These are phyloP conservation scores for Babesia divergens DNA, from an alignment of 169 alveolate genomes.

Conservation along the genomic window DNA sequence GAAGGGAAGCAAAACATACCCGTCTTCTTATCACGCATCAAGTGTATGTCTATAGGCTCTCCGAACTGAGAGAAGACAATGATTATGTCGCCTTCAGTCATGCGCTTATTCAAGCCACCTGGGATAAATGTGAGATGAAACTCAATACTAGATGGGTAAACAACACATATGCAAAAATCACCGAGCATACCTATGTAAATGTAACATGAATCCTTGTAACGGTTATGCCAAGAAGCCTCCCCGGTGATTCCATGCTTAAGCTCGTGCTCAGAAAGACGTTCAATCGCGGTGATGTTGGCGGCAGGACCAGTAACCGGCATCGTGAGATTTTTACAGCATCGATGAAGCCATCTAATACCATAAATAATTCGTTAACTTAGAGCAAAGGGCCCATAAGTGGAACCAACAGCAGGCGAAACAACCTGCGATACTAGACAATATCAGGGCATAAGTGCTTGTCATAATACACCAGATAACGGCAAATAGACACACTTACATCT, in stretches of 20 bases:
- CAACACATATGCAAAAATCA: neutral
- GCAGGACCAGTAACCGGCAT: slow-evolving; percentile 71
- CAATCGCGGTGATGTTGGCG: slow-evolving; percentile 61
- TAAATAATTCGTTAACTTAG: too few relatives aligned
- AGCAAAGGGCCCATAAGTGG: too few relatives aligned
- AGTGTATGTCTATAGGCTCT: slow-evolving; percentile 93
- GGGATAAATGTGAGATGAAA: slow-evolving; percentile 38
- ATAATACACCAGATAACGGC: too few relatives aligned
- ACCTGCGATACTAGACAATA: too few relatives aligned
- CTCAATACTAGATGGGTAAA: neutral
- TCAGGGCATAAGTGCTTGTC: too few relatives aligned
- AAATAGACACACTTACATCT: too few relatives aligned
- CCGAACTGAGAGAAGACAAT: slow-evolving; percentile 97
- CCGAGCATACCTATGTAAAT: slow-evolving; percentile 67
- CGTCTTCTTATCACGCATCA: slow-evolving; percentile 91
- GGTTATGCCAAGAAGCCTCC: slow-evolving; percentile 80
- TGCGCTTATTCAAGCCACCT: slow-evolving; percentile 87
- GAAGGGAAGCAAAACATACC: slow-evolving; percentile 74
- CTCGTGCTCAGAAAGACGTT: slow-evolving; percentile 72
- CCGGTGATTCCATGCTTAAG: slow-evolving; percentile 69
- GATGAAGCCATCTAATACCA: too few relatives aligned
- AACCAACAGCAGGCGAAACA: too few relatives aligned
- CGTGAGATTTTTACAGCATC: too few relatives aligned
- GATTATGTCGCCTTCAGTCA: slow-evolving; percentile 98
- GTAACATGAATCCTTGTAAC: slow-evolving; percentile 74